Evolutionary conservation across 352 stramenopile genomes (phyloP).

Genomic region (Globisporangium acanthophoron): DNA sequence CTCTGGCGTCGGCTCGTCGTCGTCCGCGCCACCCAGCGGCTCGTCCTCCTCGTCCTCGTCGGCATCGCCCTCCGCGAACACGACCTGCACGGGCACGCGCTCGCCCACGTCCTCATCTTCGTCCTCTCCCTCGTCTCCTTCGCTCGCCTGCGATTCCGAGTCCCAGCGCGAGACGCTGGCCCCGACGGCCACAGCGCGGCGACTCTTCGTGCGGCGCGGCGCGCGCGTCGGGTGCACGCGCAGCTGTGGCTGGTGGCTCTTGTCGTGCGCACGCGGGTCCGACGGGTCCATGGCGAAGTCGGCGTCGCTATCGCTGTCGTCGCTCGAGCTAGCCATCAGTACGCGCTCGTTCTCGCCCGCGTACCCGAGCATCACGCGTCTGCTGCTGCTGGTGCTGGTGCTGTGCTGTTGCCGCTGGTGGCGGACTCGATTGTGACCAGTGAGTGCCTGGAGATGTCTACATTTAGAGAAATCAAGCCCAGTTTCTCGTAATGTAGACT

Average conservation of each 20-base stretch:
- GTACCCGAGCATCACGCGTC: constrained; percentile 22
- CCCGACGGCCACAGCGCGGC: constrained; percentile 3
- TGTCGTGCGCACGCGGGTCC: constrained; percentile 58
- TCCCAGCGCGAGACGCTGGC: constrained; percentile 46
- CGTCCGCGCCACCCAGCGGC: constrained; percentile 16
- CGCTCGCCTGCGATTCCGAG: constrained; percentile 35
- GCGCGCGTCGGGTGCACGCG: constrained; percentile 27
- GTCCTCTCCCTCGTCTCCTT: not conserved
- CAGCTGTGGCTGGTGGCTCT: constrained; percentile 14
- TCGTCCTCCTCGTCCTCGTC: constrained; percentile 17
- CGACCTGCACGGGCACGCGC: constrained; percentile 19
- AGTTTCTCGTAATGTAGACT: constrained; percentile 4
- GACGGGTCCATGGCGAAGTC: constrained; percentile 73
- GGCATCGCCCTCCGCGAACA: constrained; percentile 4
- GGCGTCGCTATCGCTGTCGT: constrained; percentile 36
- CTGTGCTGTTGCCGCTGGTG: not conserved
- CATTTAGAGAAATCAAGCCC: not conserved
- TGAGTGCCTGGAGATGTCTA: constrained; percentile 1
- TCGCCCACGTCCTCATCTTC: constrained; percentile 43
- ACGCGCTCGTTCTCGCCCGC: constrained; percentile 26
- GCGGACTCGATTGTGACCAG: constrained; percentile 5
- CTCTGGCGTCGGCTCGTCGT: constrained; percentile 1
- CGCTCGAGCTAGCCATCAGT: constrained; percentile 2
- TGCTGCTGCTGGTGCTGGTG: not conserved
- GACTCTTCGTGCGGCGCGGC: constrained; percentile 16